Base-by-base conservation (phyloP, 208 protist species). In the Acanthamoeba culbertsoni region DNA sequence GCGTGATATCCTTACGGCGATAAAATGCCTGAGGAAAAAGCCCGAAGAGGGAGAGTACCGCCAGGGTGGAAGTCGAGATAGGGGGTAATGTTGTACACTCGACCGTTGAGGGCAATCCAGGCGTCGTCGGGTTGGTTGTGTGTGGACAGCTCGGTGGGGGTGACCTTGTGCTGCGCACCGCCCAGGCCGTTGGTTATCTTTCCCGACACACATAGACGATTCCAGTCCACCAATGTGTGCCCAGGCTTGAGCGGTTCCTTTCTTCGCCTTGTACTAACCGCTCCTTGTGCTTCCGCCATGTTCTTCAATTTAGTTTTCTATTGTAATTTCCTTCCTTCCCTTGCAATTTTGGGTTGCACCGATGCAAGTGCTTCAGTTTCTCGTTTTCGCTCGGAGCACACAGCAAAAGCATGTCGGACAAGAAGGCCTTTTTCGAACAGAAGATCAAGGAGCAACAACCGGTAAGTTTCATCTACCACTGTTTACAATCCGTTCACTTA, bases 341-440 rank as follows among this genome's bases (percentile, higher is more conserved):
- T 28, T 23, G 55, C 10, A 28, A 28, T 1, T 1, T 20, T 20
- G 26, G 26, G 55, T 28, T 20, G 26, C 0, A 28, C 1, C 0
- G 18, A 0, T 8, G 26, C 4, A 3, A 1, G 26, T 8, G 55
- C 53, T 5, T 7, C 10, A 1, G 26, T 8, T 8, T 63, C 55
- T 63, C 55, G 0, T 28, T 33, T 20, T 35, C 18, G n/a, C 0
- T 3, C 1, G 43, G 35, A 12, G 5, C 63, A 45, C 1, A 1
- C 1, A 31, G 43, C 65, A n/a, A 75, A 10, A 75, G 0, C 42
- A 89, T 89, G 82, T 89, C 82, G 31, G 82, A 89, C 53, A 89
- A 89, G 82, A 89, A 89, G 37, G 82, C 82, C 33, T 89, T 89
- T 53, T 89, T 89, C 31, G 82, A 89, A 53, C 53, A 89, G 82